Percentiles rank a stretch among this genome's conserved stretches.
Evolutionary conservation across 805 yeast species (phyloP).

Genomic region (Clavispora santaluciae): DNA sequence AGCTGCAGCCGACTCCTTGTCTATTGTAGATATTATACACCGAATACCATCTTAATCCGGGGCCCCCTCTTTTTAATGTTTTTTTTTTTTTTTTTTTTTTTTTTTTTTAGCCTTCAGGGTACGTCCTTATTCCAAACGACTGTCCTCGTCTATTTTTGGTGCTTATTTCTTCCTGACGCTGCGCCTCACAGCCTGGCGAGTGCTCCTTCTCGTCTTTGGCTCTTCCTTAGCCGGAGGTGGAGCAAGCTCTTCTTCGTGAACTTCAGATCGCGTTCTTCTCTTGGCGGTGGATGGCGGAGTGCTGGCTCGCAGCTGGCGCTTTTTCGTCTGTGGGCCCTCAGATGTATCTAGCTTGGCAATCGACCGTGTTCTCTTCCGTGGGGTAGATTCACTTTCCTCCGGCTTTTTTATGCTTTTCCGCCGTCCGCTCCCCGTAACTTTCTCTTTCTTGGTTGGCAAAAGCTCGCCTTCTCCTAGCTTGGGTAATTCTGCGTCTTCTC

Average conservation of each 20-base stretch:
- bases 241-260: constrained; percentile 2
- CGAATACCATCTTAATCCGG: too few species aligned
- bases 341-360: constrained; percentile 14
- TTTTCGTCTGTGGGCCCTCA: constrained; percentile 7
- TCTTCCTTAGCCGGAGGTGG: constrained; percentile 3
- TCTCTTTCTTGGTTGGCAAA: constrained; percentile 7
- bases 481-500: constrained; percentile 11
- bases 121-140: too few species aligned
- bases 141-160: too few species aligned
- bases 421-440: constrained; percentile 5
- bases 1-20: not conserved
- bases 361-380: constrained; percentile 18
- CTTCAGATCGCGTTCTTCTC: constrained; percentile 18
- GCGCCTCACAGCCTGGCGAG: constrained; percentile 12
- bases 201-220: constrained; percentile 11
- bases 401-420: constrained; percentile 4
- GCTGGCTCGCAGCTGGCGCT: constrained; percentile 8
- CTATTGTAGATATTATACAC: not conserved
- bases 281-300: constrained; percentile 5
- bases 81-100: too few species aligned
- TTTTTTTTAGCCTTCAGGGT: too few species aligned
- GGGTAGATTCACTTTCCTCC: constrained; percentile 4
- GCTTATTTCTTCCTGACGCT: constrained; percentile 9
- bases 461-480: constrained; percentile 15
- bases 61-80: too few species aligned